A percentile compares a stretch with the other conserved stretches of the same genome.
Conservation (phyloP, 164 flowering plant genomes). For the Stephania yunnanensis region DNA sequence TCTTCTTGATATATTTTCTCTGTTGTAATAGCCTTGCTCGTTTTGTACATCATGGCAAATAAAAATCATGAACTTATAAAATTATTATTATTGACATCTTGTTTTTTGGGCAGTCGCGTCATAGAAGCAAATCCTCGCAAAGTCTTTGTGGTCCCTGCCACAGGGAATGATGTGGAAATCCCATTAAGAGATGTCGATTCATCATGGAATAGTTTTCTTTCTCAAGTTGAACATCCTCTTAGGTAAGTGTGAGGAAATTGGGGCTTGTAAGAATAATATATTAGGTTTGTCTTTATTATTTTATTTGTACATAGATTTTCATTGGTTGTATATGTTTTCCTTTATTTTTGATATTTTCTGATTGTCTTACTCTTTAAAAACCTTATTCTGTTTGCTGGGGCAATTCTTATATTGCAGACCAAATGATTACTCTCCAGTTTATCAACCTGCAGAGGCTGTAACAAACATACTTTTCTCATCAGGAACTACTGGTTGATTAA, state of each 20-base stretch:
- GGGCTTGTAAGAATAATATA: not conserved
- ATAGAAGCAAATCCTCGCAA: constrained; percentile 56
- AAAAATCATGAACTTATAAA: not conserved
- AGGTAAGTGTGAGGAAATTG: constrained; percentile 37
- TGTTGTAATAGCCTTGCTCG: not conserved
- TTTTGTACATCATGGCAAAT: not conserved
- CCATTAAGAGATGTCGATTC: constrained; percentile 64
- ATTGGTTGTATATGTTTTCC: not conserved
- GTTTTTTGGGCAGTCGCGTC: constrained; percentile 57
- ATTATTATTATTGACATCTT: not conserved
- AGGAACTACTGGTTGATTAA: constrained; percentile 78
- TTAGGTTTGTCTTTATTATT: not conserved
- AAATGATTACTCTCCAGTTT: constrained; percentile 46
- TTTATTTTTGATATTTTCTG: not conserved
- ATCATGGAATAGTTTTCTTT: constrained; percentile 73
- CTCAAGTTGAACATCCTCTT: constrained; percentile 30
- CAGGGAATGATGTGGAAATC: constrained; percentile 47
- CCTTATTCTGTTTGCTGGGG: not conserved
- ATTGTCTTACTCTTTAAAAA: not conserved
- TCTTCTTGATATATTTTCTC: not conserved
- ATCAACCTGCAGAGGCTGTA: constrained; percentile 50
- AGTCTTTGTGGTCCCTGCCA: constrained; percentile 71
- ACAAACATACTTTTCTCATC: constrained; percentile 89
- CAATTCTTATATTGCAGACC: constrained; percentile 36
- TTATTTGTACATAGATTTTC: not conserved